Percentiles rank a stretch among this genome's conserved stretches.
Conservation (phyloP, 179 eudicot species). For the Kewa caespitosa region DNA sequence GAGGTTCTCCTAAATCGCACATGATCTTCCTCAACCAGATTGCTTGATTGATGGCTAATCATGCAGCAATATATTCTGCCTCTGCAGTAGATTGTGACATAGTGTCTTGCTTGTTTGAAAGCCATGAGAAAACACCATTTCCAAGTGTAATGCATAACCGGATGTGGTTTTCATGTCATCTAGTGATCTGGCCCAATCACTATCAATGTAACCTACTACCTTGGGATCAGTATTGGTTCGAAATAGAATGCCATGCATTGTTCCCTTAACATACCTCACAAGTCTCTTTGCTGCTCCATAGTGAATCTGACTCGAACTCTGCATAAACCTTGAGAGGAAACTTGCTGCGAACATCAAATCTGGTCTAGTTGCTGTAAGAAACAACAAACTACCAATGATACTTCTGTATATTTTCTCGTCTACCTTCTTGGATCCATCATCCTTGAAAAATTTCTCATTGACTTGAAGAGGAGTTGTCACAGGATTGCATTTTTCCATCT, state of each 20-base stretch:
- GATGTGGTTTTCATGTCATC: conserved; percentile 11
- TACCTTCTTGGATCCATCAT: no score
- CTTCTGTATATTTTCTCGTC: not conserved
- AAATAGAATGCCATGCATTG: no score
- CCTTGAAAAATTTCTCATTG: not conserved
- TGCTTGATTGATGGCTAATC: conserved; percentile 14
- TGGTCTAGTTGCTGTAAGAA: not conserved
- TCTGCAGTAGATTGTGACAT: not conserved
- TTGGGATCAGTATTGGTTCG: no score
- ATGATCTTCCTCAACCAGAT: conserved; percentile 23
- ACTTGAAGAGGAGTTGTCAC: not conserved
- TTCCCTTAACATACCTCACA: not conserved
- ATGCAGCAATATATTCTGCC: conserved; percentile 17
- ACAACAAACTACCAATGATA: not conserved
- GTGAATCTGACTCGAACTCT: not conserved
- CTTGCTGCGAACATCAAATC: no score
- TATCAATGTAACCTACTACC: conserved; percentile 13
- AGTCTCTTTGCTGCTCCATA: not conserved
- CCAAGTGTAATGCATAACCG: not conserved
- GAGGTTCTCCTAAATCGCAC: not conserved
- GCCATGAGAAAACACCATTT: not conserved
- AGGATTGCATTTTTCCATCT: not conserved
- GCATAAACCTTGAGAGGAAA: no score
- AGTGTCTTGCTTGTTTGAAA: no score
- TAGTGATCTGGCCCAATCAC: conserved; percentile 9